Conservation (phyloP, 495 filamentous ascomycete species). For the Neurospora tetraspora region DNA sequence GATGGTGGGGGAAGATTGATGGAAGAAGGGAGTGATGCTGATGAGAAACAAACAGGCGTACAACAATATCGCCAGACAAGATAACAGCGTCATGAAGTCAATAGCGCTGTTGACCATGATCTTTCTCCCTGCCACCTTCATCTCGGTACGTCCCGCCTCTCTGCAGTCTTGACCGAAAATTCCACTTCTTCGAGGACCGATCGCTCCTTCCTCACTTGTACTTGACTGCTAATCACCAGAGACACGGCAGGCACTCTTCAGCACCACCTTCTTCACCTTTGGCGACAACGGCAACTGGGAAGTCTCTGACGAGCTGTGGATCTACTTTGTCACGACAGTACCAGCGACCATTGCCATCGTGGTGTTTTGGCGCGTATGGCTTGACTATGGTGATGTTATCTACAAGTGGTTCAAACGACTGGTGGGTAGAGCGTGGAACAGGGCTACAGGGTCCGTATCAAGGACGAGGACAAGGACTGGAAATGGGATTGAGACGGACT, state of each 20-base stretch:
- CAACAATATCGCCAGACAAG: slow-evolving; percentile 17
- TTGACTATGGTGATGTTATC: slow-evolving; percentile 6
- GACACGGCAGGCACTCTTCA: slow-evolving; percentile 10
- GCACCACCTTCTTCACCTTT: slow-evolving; percentile 17
- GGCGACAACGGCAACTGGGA: slow-evolving; percentile 9
- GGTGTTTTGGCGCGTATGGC: slow-evolving; percentile 10
- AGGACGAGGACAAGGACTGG: background rate
- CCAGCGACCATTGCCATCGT: slow-evolving; percentile 13
- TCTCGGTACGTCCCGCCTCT: slow-evolving; percentile 7
- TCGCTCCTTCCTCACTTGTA: background rate
- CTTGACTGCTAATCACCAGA: background rate
- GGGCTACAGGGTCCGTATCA: background rate
- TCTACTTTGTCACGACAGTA: slow-evolving; percentile 12
- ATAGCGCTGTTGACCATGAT: slow-evolving; percentile 35
- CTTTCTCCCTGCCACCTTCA: slow-evolving; percentile 32
- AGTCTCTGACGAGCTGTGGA: slow-evolving; percentile 10
- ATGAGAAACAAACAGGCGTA: slow-evolving; percentile 4
- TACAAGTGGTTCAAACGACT: background rate
- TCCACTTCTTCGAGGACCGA: background rate
- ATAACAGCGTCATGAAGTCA: slow-evolving; percentile 34
- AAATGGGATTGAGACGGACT: background rate
- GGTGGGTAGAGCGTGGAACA: background rate
- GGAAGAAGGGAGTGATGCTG: background rate
- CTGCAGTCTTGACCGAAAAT: background rate
- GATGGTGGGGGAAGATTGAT: too few relatives aligned